Percentiles rank a stretch among this genome's conserved stretches.
These are phyloP conservation scores for Fraxinus floribunda DNA, from an alignment of 305 asterid genomes.

Conservation along the genomic window DNA sequence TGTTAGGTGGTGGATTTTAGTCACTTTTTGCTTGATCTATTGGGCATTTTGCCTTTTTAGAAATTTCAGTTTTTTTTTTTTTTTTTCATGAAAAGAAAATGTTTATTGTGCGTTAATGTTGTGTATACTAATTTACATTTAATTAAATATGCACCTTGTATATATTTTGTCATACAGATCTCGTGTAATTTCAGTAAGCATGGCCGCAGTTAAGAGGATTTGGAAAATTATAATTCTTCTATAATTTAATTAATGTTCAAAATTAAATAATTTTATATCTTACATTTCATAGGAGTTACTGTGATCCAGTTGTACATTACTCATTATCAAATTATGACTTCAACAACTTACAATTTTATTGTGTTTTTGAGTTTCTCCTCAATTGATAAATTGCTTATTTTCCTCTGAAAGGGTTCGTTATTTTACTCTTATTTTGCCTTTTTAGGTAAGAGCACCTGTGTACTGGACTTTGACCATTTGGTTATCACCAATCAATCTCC, in stretches of 20 bases:
- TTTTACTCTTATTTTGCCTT: neutral
- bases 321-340: too few relatives aligned
- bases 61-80: neutral
- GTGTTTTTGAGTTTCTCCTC: neutral
- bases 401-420: neutral
- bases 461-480: neutral
- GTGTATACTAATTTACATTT: neutral
- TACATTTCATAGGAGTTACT: neutral
- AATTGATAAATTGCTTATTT: neutral
- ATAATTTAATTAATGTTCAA: too few relatives aligned
- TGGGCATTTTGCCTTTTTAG: conserved; percentile 3
- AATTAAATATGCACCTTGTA: neutral
- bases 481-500: too few relatives aligned
- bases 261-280: too few relatives aligned
- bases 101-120: conserved; percentile 7
- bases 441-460: neutral
- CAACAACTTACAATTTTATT: too few relatives aligned
- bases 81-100: neutral
- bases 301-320: too few relatives aligned
- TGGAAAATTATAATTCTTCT: too few relatives aligned
- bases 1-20: conserved; percentile 64
- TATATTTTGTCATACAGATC: neutral
- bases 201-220: neutral
- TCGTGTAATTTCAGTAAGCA: neutral
- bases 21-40: neutral